Evolutionary conservation across 139 green algal genomes (phyloP).

Genomic region (Coccomyxa sp.): DNA sequence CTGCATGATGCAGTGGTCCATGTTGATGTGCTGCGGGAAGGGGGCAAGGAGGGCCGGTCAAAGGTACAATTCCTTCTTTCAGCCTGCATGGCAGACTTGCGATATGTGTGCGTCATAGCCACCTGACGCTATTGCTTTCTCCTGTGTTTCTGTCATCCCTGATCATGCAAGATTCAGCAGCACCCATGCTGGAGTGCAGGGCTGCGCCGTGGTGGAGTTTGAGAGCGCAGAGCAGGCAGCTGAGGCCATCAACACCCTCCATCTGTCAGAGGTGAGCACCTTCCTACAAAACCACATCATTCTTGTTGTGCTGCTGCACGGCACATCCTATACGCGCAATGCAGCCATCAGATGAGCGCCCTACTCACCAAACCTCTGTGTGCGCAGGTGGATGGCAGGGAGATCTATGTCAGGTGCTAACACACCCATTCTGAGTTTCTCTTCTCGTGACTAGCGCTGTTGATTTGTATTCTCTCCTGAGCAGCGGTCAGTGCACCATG

Average conservation of each 20-base stretch:
- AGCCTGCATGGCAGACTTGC: too few relatives aligned
- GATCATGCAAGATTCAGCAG: too few relatives aligned
- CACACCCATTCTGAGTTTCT: too few relatives aligned
- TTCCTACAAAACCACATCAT: not conserved
- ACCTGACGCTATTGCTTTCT: too few relatives aligned
- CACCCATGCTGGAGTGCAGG: not conserved
- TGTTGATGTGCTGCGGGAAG: conserved; percentile 35
- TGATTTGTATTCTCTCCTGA: too few relatives aligned
- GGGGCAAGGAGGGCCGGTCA: conserved; percentile 13
- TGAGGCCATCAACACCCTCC: conserved; percentile 58
- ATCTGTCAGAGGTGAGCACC: conserved; percentile 45
- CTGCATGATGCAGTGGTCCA: conserved; percentile 22
- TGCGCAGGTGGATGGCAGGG: conserved; percentile 23
- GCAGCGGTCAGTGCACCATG: too few relatives aligned
- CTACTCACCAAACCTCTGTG: too few relatives aligned
- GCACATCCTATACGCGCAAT: too few relatives aligned
- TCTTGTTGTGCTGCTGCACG: not conserved
- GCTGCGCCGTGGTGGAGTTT: conserved; percentile 52
- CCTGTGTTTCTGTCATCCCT: too few relatives aligned
- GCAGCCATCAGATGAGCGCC: not conserved
- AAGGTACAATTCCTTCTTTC: conserved; percentile 32
- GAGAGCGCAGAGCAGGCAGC: conserved; percentile 56
- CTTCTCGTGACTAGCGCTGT: too few relatives aligned
- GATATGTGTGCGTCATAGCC: too few relatives aligned
- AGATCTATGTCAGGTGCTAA: conserved; percentile 14